These are phyloP conservation scores for Aphanomyces cochlioides DNA, from an alignment of 352 stramenopile species.

Conservation along the genomic window DNA sequence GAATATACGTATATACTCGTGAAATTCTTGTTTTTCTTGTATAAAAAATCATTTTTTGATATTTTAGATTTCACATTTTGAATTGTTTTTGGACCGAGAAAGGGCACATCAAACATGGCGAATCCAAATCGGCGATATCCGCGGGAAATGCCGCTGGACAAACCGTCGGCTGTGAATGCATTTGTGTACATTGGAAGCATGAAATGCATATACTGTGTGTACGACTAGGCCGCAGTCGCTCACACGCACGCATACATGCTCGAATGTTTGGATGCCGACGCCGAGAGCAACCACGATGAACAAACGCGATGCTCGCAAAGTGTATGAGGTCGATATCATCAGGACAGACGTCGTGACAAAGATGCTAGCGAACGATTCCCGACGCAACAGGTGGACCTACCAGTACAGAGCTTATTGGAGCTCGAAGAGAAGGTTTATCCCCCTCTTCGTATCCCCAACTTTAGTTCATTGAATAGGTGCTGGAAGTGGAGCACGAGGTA, in stretches of 20 bases:
- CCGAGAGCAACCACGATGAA: background rate
- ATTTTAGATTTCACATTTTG: too few species aligned
- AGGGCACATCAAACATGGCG: slow-evolving; percentile 10
- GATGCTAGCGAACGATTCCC: background rate
- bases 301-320: background rate
- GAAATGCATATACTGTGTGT: background rate
- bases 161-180: slow-evolving; percentile 42
- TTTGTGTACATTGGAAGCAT: slow-evolving; percentile 4
- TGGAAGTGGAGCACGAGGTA: background rate
- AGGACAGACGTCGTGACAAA: background rate
- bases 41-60: background rate
- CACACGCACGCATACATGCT: too few species aligned
- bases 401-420: background rate
- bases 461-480: background rate
- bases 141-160: slow-evolving; percentile 53
- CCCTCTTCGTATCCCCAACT: too few species aligned
- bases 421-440: background rate
- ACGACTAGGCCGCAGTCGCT: too few species aligned
- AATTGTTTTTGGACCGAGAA: background rate
- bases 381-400: background rate
- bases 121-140: slow-evolving; percentile 32
- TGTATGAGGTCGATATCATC: background rate
- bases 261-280: background rate
- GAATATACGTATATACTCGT: background rate
- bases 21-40: background rate